Evolutionary conservation across 495 filamentous ascomycete genomes (phyloP).

Genomic region (Penicillium diatomitis): DNA sequence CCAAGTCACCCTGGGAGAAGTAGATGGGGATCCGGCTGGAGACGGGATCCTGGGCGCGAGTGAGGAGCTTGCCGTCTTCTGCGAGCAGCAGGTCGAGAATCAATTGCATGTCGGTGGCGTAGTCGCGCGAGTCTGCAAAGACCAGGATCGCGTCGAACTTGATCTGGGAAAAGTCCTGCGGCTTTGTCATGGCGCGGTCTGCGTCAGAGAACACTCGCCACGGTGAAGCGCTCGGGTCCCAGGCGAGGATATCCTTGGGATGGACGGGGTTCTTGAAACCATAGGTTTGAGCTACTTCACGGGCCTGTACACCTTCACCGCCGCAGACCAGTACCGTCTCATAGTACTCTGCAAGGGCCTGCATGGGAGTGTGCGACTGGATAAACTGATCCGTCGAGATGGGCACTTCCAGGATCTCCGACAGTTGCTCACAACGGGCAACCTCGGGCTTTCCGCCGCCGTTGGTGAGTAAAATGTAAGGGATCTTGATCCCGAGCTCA

Average conservation of each 20-base stretch:
- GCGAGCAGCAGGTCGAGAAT: conserved; percentile 75
- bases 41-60: conserved; percentile 57
- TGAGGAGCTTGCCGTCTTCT: conserved; percentile 59
- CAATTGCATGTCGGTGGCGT: conserved; percentile 75
- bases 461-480: conserved; percentile 91
- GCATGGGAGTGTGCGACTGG: conserved; percentile 91
- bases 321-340: conserved; percentile 78
- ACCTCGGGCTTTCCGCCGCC: conserved; percentile 85
- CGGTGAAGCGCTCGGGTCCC: conserved; percentile 70
- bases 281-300: conserved; percentile 75
- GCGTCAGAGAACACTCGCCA: conserved; percentile 65
- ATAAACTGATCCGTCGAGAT: conserved; percentile 86
- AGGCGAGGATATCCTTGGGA: conserved; percentile 82
- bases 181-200: conserved; percentile 57
- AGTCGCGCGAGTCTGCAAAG: conserved; percentile 77
- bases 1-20: conserved; percentile 65
- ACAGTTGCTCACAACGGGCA: conserved; percentile 72
- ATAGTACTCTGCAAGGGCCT: conserved; percentile 74
- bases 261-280: conserved; percentile 85
- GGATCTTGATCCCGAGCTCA: conserved; percentile 73
- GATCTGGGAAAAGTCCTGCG: conserved; percentile 55
- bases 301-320: conserved; percentile 83
- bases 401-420: conserved; percentile 58
- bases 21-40: conserved; percentile 65
- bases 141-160: conserved; percentile 79